Percentiles rank a stretch among this genome's conserved stretches.
phyloP scores from a whole-genome alignment of 805 yeast genomes.

The Lachancea meyersii region DNA sequence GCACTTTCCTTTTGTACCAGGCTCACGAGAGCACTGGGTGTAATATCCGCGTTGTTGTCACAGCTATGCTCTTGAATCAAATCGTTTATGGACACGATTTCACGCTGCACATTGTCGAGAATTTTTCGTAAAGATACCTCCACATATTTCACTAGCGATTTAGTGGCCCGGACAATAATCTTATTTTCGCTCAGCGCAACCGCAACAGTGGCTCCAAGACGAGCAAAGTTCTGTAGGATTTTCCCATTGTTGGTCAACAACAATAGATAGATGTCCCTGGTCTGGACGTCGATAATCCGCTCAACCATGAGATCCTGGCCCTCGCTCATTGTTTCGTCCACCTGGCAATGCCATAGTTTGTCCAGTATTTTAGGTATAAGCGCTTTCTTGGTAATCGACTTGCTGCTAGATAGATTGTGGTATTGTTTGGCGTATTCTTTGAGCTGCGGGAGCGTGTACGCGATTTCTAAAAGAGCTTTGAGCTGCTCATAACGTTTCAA shows the following conservation, averaged over 20 bases:
- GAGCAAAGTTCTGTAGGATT: slow-evolving; percentile 27
- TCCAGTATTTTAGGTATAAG: slow-evolving; percentile 8
- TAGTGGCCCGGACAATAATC: slow-evolving; percentile 22
- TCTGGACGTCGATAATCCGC: slow-evolving; percentile 20
- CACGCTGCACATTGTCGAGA: slow-evolving; percentile 23
- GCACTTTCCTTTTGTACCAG: slow-evolving; percentile 22
- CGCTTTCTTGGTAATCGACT: slow-evolving; percentile 8
- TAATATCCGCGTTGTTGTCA: background rate
- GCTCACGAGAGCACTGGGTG: slow-evolving; percentile 14
- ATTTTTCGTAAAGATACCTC: slow-evolving; percentile 29
- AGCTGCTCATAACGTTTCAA: slow-evolving; percentile 19
- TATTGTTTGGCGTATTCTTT: slow-evolving; percentile 17
- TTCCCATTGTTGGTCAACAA: slow-evolving; percentile 31
- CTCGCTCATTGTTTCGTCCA: slow-evolving; percentile 16
- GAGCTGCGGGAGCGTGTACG: slow-evolving; percentile 27
- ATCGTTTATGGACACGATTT: slow-evolving; percentile 13
- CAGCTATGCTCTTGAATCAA: slow-evolving; percentile 16
- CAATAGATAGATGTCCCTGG: slow-evolving; percentile 24
- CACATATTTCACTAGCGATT: slow-evolving; percentile 23
- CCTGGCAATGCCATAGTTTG: slow-evolving; percentile 8
- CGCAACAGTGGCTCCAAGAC: slow-evolving; percentile 27
- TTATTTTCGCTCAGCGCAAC: slow-evolving; percentile 26
- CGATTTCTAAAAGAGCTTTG: slow-evolving; percentile 16
- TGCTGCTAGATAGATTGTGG: slow-evolving; percentile 8
- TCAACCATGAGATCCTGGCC: slow-evolving; percentile 21